A percentile compares a stretch with the other conserved stretches of the same genome.
These are phyloP conservation scores for Pleurostoma richardsiae DNA, from an alignment of 2,329 filamentous ascomycete genomes.

Conservation along the genomic window DNA sequence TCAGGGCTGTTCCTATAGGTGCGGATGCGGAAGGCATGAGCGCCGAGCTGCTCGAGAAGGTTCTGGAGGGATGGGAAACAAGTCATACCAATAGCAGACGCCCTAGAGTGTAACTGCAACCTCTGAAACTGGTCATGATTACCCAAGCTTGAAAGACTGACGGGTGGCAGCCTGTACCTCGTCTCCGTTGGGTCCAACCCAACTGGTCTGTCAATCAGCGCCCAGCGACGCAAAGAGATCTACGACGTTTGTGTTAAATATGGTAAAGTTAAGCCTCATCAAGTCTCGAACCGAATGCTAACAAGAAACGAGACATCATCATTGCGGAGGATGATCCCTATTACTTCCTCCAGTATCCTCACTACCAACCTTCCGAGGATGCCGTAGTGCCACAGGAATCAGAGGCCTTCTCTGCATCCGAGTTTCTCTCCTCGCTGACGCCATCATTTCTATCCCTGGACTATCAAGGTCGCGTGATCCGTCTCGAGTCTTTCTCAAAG, in stretches of 20 bases:
- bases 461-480: slow-evolving; percentile 31
- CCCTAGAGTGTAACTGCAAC: slow-evolving; percentile 10
- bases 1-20: slow-evolving; percentile 14
- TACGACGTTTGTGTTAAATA: slow-evolving; percentile 36
- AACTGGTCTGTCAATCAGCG: slow-evolving; percentile 59
- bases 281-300: slow-evolving; percentile 38
- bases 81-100: slow-evolving; percentile 1
- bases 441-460: slow-evolving; percentile 18
- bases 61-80: slow-evolving; percentile 16
- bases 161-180: slow-evolving; percentile 11
- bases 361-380: slow-evolving; percentile 3
- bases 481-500: slow-evolving; percentile 68
- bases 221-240: slow-evolving; percentile 50
- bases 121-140: background rate
- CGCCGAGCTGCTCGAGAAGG: slow-evolving; percentile 11
- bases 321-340: slow-evolving; percentile 65
- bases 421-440: slow-evolving; percentile 11
- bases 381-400: too few relatives aligned
- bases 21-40: slow-evolving; percentile 20
- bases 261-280: slow-evolving; percentile 52
- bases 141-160: slow-evolving; percentile 4
- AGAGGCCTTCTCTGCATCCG: background rate
- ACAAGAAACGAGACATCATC: slow-evolving; percentile 24
- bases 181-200: slow-evolving; percentile 61
- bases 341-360: slow-evolving; percentile 18